A percentile compares a stretch with the other conserved stretches of the same genome.
Conservation (phyloP, 1,139 yeast species). For the Debaryomyces udenii region DNA sequence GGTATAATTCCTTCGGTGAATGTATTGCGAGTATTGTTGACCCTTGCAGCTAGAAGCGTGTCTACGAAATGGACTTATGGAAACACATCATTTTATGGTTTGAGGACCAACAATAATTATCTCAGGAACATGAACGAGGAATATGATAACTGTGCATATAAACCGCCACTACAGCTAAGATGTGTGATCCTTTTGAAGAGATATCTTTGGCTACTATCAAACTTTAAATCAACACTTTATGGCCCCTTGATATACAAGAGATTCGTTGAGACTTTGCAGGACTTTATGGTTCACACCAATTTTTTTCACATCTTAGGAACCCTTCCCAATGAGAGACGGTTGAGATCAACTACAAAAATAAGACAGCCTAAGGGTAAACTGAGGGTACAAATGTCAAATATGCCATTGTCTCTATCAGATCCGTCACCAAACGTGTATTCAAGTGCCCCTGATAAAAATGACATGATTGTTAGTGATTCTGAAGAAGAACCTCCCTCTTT, state of each 20-base stretch:
- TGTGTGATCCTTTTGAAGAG: conserved; percentile 17
- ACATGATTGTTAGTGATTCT: conserved; percentile 31
- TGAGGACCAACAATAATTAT: conserved; percentile 17
- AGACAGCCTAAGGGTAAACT: not conserved
- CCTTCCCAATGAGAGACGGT: not conserved
- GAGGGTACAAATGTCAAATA: not conserved
- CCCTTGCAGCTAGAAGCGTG: conserved; percentile 33
- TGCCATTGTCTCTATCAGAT: too few relatives aligned
- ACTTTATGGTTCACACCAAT: conserved; percentile 2
- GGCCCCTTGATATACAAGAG: not conserved
- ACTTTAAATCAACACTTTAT: not conserved
- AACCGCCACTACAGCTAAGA: conserved; percentile 27
- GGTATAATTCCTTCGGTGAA: conserved; percentile 26
- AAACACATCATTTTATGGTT: conserved; percentile 19
- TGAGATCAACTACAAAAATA: not conserved
- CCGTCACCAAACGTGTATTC: not conserved
- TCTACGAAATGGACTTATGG: conserved; percentile 29
- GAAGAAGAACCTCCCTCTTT: conserved; percentile 23
- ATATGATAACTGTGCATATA: conserved; percentile 23
- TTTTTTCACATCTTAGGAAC: conserved; percentile 3
- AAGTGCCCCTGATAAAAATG: not conserved
- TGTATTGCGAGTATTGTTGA: conserved; percentile 33
- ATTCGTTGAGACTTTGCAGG: conserved; percentile 1
- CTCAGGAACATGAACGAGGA: conserved; percentile 24
- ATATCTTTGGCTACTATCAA: not conserved